These are phyloP conservation scores for Rhodotorula diobovata DNA, from an alignment of 768 basidiomycete genomes.

Conservation along the genomic window DNA sequence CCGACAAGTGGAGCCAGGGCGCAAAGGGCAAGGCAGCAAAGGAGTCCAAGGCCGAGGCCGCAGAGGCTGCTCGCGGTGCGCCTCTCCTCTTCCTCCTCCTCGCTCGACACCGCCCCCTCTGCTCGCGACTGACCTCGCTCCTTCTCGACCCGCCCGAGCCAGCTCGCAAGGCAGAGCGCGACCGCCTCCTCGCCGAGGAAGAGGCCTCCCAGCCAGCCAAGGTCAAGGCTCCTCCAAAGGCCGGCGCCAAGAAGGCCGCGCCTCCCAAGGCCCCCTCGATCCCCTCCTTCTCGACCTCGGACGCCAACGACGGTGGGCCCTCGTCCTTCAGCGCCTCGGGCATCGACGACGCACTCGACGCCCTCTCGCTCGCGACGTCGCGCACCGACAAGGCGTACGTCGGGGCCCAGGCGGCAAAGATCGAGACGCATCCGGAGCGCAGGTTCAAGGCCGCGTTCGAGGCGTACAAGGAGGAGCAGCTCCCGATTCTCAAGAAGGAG, in stretches of 20 bases:
- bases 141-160: neutral
- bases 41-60: constrained; percentile 35
- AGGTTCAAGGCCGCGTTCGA: constrained; percentile 53
- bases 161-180: constrained; percentile 39
- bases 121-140: neutral
- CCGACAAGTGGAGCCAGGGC: constrained; percentile 39
- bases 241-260: constrained; percentile 37
- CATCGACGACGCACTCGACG: constrained; percentile 47
- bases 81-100: neutral
- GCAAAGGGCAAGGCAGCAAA: constrained; percentile 35
- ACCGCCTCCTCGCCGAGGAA: constrained; percentile 42
- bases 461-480: constrained; percentile 49
- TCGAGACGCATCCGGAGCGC: constrained; percentile 45
- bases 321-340: constrained; percentile 25
- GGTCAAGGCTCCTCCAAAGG: constrained; percentile 40
- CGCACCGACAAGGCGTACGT: constrained; percentile 49
- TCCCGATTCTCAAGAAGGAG: constrained; percentile 49
- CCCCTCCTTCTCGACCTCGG: constrained; percentile 30
- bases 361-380: constrained; percentile 49
- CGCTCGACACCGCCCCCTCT: neutral
- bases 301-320: neutral
- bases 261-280: constrained; percentile 39
- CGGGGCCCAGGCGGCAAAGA: constrained; percentile 44
- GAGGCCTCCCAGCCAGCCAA: constrained; percentile 38
- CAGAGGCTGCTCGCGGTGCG: constrained; percentile 9